phyloP scores from a whole-genome alignment of 495 filamentous ascomycete genomes.

The Penicillium ochrochloron region DNA sequence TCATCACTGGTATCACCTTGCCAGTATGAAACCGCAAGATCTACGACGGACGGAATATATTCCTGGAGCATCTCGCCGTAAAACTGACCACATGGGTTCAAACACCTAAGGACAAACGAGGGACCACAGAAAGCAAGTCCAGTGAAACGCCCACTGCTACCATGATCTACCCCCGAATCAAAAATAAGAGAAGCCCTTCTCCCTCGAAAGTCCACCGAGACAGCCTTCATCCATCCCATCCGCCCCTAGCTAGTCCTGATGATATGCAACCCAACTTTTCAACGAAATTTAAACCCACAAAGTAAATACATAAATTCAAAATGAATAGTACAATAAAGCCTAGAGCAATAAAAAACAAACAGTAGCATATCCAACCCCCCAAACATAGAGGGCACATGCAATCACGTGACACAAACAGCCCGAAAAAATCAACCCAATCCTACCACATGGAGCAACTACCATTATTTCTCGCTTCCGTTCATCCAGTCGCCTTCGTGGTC shows the following conservation, averaged over 20 bases:
- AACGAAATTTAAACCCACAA: background rate
- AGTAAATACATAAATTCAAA: background rate
- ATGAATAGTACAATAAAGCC: background rate
- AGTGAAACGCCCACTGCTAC: too few relatives aligned
- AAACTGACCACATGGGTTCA: too few relatives aligned
- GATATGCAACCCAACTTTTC: too few relatives aligned
- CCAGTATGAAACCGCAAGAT: too few relatives aligned
- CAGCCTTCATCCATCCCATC: background rate
- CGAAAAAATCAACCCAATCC: background rate
- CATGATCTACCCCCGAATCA: too few relatives aligned
- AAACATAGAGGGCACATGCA: background rate
- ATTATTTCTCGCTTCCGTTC: background rate
- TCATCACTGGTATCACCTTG: too few relatives aligned
- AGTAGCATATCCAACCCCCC: background rate
- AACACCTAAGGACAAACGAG: too few relatives aligned
- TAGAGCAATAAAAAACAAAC: too few relatives aligned
- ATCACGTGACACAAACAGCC: background rate
- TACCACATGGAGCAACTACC: too few relatives aligned
- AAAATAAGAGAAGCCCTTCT: background rate
- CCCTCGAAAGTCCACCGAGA: background rate
- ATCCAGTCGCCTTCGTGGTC: slow-evolving; percentile 28
- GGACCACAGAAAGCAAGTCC: too few relatives aligned
- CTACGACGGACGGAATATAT: too few relatives aligned
- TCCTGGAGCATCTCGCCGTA: too few relatives aligned
- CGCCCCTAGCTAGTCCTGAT: background rate